Conservation (phyloP, 257 asterid species). For the Solanum etuberosum region DNA sequence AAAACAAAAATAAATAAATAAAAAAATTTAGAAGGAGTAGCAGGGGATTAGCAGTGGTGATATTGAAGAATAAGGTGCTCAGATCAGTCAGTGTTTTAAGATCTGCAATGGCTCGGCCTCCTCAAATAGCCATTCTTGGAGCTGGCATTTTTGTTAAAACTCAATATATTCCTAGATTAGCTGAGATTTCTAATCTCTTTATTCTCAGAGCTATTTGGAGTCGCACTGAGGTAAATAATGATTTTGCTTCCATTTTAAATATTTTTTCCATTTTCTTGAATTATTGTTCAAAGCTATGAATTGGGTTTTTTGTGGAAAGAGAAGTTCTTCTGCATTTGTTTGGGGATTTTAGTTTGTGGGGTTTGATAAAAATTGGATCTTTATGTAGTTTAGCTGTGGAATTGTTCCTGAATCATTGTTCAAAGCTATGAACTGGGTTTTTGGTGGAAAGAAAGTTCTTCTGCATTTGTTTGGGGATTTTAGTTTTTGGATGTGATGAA, state of each 20-base stretch:
- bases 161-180: slow-evolving; percentile 77
- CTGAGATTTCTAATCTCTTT: slow-evolving; percentile 63
- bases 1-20: too few relatives aligned
- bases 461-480: neutral
- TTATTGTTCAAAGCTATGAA: neutral
- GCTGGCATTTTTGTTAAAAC: slow-evolving; percentile 76
- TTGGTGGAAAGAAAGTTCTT: neutral
- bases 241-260: neutral
- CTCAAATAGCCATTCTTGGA: slow-evolving; percentile 71
- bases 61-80: neutral
- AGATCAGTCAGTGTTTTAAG: neutral
- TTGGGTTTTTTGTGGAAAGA: neutral
- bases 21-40: neutral
- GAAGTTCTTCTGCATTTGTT: neutral
- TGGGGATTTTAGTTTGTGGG: too few relatives aligned
- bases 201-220: slow-evolving; percentile 78
- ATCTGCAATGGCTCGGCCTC: slow-evolving; percentile 35
- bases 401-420: neutral
- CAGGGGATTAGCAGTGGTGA: neutral
- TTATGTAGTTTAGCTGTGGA: neutral
- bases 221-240: slow-evolving; percentile 50
- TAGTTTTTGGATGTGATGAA: neutral
- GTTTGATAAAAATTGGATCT: too few relatives aligned
- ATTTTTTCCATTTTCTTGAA: neutral
- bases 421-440: neutral